A percentile compares a stretch with the other conserved stretches of the same genome.
Evolutionary conservation across 345 rosid species (phyloP).

Genomic region (Bruguiera sexangula): DNA sequence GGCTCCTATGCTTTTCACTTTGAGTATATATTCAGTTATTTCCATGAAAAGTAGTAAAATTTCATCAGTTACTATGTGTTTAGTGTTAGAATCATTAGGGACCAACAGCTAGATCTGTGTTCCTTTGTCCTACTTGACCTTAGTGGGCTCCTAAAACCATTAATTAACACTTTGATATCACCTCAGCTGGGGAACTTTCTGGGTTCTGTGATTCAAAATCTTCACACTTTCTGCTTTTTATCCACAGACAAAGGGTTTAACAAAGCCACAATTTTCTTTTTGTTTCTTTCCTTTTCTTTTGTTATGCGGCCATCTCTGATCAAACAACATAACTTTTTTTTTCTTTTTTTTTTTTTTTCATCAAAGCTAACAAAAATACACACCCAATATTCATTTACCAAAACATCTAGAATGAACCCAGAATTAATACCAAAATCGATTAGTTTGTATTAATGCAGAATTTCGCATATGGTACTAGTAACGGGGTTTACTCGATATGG

Average conservation of each 20-base stretch:
- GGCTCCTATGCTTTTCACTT: conserved; percentile 31
- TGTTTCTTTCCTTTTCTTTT: neutral
- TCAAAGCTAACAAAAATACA: too few species aligned
- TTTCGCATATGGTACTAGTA: too few species aligned
- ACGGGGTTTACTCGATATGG: too few species aligned
- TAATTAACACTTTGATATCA: neutral
- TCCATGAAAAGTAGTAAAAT: conserved; percentile 41
- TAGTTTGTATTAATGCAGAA: too few species aligned
- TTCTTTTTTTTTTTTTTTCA: too few species aligned
- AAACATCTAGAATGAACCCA: too few species aligned
- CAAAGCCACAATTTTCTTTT: neutral
- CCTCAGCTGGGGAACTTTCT: too few species aligned
- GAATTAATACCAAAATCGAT: too few species aligned
- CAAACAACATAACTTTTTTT: neutral
- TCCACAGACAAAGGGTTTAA: neutral
- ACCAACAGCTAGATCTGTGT: conserved; percentile 29
- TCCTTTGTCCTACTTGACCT: conserved; percentile 25
- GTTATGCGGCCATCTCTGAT: conserved; percentile 6
- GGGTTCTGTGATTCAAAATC: too few species aligned
- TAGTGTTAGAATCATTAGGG: too few species aligned
- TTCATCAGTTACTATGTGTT: conserved; percentile 41
- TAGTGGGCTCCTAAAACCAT: conserved; percentile 23
- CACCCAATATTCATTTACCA: too few species aligned
- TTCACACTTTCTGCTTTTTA: neutral
- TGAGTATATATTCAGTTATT: conserved; percentile 34